Evolutionary conservation across 2,329 filamentous ascomycete genomes (phyloP).

Genomic region (Sarocladium brachiariae): DNA sequence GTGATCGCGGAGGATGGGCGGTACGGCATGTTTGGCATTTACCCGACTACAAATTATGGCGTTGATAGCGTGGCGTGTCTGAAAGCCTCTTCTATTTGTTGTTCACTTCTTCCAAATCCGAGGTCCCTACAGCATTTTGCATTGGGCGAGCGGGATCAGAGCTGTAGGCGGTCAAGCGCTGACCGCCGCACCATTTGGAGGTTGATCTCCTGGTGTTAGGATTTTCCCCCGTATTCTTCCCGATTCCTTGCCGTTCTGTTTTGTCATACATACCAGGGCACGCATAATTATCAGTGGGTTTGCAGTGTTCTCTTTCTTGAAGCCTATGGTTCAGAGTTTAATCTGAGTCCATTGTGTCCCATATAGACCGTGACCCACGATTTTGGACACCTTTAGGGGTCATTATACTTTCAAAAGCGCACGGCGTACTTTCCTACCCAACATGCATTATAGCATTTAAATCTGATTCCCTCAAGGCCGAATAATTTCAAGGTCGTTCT

Average conservation of each 20-base stretch:
- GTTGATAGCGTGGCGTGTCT: slow-evolving; percentile 9
- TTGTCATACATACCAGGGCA: slow-evolving; percentile 6
- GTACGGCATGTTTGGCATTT: not conserved
- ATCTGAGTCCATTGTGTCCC: no score
- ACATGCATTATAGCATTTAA: no score
- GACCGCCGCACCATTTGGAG: slow-evolving; percentile 16
- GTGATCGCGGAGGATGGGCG: not conserved
- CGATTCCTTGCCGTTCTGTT: not conserved
- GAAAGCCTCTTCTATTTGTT: slow-evolving; percentile 9
- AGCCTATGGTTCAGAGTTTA: no score
- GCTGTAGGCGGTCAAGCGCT: slow-evolving; percentile 10
- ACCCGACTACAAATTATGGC: slow-evolving; percentile 1
- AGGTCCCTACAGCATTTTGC: not conserved
- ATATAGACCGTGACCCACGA: no score
- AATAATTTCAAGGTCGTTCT: no score
- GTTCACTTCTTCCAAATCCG: slow-evolving; percentile 15
- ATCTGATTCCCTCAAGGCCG: no score
- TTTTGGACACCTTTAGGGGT: no score
- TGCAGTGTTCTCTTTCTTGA: no score
- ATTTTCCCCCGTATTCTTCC: not conserved
- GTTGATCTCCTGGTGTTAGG: not conserved
- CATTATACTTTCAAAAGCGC: no score
- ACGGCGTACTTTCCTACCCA: no score
- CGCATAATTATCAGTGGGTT: not conserved
- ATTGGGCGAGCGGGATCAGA: slow-evolving; percentile 1